Base-by-base conservation (phyloP, 257 asterid species). In the Rauvolfia tetraphylla region DNA sequence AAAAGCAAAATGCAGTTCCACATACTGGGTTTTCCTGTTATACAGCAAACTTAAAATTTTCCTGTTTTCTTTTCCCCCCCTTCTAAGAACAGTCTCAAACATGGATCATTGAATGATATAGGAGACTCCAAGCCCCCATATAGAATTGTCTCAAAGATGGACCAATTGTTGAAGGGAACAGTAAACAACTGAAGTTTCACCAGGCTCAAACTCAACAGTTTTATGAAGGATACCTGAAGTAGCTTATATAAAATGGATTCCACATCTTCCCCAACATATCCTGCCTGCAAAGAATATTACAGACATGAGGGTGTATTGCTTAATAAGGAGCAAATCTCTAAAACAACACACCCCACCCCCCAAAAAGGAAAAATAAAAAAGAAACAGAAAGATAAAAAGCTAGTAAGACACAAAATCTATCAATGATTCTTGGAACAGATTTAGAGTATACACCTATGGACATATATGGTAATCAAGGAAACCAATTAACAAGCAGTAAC, bases 251-350 rank as follows among this genome's bases (percentile, higher is more conserved):
- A 88, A 78, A 95, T 95, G 83, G 99, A 95, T 81, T 95, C 99
- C 14, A 95, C 99, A 84, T 95, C 99, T 83, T 95, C 99, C 80
- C 99, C 99, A 71, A 95, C 99, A 86, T 95, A 95, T 69, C 99
- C 99, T 67, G 99, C 99, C 99, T 95, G 97, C 78, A 85, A 75
- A 84, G 25, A 72, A 59, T 15, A 61, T 81, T 68, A 48, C 72
- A 23, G 38, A 44, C 46, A 62, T 29, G n/a, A 63, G n/a, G 31
- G 25, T 8, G 6, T 41, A 57, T 7, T 38, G 11, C 33, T 49
- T 34, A 41, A 31, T 41, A 29, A n/a, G 11, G 3, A 57, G 33
- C 14, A 61, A 38, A 49, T 11, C 41, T 25, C 31, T 69, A 22
- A 78, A n/a, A n/a, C n/a, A n/a, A n/a, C n/a, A n/a, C n/a, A n/a